phyloP scores from a whole-genome alignment of 305 asterid species.

The Fraxinus nigra region DNA sequence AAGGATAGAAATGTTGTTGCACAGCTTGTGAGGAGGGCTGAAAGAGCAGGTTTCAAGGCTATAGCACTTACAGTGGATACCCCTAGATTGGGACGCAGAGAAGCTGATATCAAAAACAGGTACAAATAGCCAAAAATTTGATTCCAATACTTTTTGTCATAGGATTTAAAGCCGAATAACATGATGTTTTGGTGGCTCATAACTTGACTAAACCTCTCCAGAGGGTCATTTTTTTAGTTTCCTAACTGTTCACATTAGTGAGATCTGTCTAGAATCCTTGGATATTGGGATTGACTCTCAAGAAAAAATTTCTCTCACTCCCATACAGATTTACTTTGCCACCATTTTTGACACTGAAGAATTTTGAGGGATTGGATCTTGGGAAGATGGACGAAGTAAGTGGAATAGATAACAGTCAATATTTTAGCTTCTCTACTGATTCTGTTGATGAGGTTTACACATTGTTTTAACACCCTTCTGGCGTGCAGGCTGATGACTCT shows the following conservation, averaged over 20 bases:
- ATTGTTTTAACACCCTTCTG: conserved; percentile 18
- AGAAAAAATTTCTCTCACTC: conserved; percentile 1
- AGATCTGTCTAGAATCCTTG: not conserved
- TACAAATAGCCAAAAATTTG: conserved; percentile 7
- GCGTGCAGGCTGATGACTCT: conserved; percentile 66
- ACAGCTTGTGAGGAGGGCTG: conserved; percentile 92
- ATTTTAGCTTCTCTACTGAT: not conserved
- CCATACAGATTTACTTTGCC: conserved; percentile 71
- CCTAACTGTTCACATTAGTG: not conserved
- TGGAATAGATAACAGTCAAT: not conserved
- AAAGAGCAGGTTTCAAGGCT: conserved; percentile 94
- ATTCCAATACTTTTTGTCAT: not conserved
- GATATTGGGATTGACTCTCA: not conserved
- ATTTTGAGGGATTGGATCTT: conserved; percentile 85
- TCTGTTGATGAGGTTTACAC: not conserved
- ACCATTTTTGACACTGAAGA: conserved; percentile 71
- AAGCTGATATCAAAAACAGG: conserved; percentile 96
- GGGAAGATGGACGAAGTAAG: conserved; percentile 82
- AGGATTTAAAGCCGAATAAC: not conserved
- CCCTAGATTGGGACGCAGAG: conserved; percentile 89
- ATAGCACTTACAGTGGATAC: conserved; percentile 95
- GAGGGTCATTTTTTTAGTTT: not conserved
- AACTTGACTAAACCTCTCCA: not conserved
- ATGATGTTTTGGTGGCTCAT: not conserved
- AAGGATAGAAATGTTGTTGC: conserved; percentile 89